phyloP scores from a whole-genome alignment of 2,329 filamentous ascomycete species.

The Fusarium austroafricanum region DNA sequence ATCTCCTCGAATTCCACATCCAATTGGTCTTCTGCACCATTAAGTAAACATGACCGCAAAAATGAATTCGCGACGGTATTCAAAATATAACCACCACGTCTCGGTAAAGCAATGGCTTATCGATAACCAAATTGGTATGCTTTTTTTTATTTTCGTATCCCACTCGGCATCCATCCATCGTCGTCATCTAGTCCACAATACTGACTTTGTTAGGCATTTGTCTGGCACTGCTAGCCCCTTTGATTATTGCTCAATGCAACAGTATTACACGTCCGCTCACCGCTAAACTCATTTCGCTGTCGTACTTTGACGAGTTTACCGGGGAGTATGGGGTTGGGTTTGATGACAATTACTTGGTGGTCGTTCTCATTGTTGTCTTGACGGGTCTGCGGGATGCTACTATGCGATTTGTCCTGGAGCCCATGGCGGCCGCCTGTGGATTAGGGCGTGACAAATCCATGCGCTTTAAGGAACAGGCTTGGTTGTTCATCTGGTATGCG shows the following conservation, averaged over 20 bases:
- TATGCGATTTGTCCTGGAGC: constrained; percentile 89
- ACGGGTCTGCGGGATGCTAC: constrained; percentile 84
- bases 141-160: not conserved
- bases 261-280: constrained; percentile 81
- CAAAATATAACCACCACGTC: not conserved
- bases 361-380: constrained; percentile 85
- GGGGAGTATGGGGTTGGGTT: constrained; percentile 79
- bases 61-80: not conserved
- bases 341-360: constrained; percentile 83
- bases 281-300: constrained; percentile 85
- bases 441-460: constrained; percentile 80
- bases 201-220: constrained; percentile 70
- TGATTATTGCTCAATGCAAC: constrained; percentile 84
- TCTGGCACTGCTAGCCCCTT: constrained; percentile 84
- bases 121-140: constrained; percentile 25
- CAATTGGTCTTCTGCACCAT: not conserved
- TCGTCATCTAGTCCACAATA: not conserved
- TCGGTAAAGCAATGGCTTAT: constrained; percentile 25
- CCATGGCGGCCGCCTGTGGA: constrained; percentile 77
- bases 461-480: constrained; percentile 93
- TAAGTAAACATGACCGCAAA: constrained; percentile 8
- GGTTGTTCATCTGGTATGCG: constrained; percentile 85
- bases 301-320: constrained; percentile 73
- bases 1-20: accelerated
- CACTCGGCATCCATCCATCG: no score